Evolutionary conservation across 2,329 filamentous ascomycete species (phyloP).

Genomic region (Ustulina deusta): DNA sequence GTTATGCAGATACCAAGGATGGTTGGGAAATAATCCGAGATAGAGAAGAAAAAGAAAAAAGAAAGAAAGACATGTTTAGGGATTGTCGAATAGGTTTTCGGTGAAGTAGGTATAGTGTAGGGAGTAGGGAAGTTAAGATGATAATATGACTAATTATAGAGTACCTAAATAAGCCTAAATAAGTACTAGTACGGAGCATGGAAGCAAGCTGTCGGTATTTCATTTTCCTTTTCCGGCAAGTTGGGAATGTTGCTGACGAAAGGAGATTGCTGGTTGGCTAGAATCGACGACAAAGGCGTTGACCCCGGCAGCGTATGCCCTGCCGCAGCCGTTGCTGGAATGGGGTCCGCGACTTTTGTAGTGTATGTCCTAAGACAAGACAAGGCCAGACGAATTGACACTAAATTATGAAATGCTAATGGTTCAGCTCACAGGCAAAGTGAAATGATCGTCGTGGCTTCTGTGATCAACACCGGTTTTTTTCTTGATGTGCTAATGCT

Average conservation of each 20-base stretch:
- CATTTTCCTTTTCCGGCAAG: conserved; percentile 30
- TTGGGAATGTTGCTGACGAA: conserved; percentile 10
- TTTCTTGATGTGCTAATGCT: background rate
- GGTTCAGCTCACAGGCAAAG: no score
- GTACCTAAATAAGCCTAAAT: background rate
- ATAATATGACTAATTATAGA: background rate
- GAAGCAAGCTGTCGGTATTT: conserved; percentile 19
- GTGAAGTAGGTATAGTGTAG: background rate
- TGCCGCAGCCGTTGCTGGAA: conserved; percentile 7
- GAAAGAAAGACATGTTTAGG: background rate
- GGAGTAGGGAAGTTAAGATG: background rate
- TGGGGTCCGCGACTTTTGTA: no score
- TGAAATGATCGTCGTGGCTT: background rate
- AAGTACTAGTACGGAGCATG: no score
- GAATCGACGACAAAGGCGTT: background rate
- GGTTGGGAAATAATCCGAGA: background rate
- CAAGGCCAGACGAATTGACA: background rate
- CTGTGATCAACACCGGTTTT: background rate
- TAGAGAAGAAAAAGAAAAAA: background rate
- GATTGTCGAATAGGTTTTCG: background rate
- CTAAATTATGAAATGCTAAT: background rate
- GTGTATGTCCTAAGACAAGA: conserved; percentile 3
- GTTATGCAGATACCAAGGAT: background rate
- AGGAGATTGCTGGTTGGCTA: conserved; percentile 24
- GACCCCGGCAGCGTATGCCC: background rate